Evolutionary conservation across 805 yeast genomes (phyloP), one percentile per base, ranked within the genome.

Genomic region (Candida silvicultrix): DNA sequence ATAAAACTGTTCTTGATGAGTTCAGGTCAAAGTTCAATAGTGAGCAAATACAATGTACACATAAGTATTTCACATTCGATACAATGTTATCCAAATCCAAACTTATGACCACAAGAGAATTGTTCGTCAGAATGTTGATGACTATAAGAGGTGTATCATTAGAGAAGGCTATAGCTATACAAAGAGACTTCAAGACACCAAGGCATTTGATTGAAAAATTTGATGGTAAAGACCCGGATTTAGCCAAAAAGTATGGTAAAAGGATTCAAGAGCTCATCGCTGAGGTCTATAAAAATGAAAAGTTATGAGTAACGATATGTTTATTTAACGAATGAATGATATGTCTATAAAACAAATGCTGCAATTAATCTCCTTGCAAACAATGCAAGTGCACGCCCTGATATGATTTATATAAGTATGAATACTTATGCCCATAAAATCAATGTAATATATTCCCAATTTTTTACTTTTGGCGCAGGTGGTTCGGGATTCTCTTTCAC

Each of bases 91-190:
- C 83, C 3, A 94, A 94, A 59, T 72, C 85, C 2, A 78, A 77
- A 22, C 67, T 83, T 69, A 69, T 76, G 57, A 85, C 96, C 0
- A 79, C 88, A 0, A 80, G 79, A 40, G 97, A 92, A 50, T 66
- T 88, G 55, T 92, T 81, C 54, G 66, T 89, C 2, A 70, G 77
- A 40, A 80, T 89, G 83, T 72, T 94, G 20, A 79, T 89, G 84
- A 77, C 89, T 3, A 74, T 85, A 2, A 75, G 78, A 49, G 99
- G 98, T 0, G 71, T 94, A 1, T 80, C 96, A 0, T 65, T 87
- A 28, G 97, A 92, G 51, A 89, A 86, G 59, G 99, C 99, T 0
- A 59, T 80, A 10, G 78, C 79, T 8, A 80, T 94, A 10, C 97
- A 90, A 63, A 68, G 69, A 18, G 60, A 72, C 38, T 94, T 72